phyloP scores from a whole-genome alignment of 305 asterid species.

The Plantago lanceolata region DNA sequence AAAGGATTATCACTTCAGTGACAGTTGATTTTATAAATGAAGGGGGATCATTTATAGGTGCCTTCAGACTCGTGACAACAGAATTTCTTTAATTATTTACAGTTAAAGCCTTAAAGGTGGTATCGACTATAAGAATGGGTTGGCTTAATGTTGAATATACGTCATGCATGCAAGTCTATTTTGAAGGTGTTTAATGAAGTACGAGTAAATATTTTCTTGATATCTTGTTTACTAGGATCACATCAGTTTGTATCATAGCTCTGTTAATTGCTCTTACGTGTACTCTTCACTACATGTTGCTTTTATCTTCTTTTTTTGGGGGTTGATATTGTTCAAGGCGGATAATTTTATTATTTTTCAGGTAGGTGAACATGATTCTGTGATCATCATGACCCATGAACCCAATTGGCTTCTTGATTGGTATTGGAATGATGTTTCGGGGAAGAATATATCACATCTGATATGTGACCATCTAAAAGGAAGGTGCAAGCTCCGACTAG shows the following conservation, averaged over 20 bases:
- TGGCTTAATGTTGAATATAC: no score
- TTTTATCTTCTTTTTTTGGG: conserved; percentile 4
- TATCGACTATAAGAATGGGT: no score
- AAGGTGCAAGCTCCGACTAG: conserved; percentile 86
- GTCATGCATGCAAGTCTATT: no score
- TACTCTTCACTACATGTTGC: conserved; percentile 1
- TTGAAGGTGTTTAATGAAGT: no score
- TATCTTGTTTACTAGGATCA: conserved; percentile 11
- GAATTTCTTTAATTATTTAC: no score
- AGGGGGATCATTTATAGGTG: no score
- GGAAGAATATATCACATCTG: conserved; percentile 70
- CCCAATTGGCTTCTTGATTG: conserved; percentile 97
- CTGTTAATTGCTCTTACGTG: background rate
- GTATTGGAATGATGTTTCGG: conserved; percentile 75
- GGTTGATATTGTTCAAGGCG: conserved; percentile 1
- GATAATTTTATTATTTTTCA: conserved; percentile 28
- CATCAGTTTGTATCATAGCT: background rate
- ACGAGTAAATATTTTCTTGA: no score
- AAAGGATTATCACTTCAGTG: no score
- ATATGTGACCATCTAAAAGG: conserved; percentile 76
- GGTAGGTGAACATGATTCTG: conserved; percentile 79
- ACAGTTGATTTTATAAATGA: no score
- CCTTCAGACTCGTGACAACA: no score
- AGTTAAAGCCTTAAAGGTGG: no score
- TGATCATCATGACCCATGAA: conserved; percentile 96